Conservation (phyloP, 805 yeast genomes). For the Ogataea zsoltii region DNA sequence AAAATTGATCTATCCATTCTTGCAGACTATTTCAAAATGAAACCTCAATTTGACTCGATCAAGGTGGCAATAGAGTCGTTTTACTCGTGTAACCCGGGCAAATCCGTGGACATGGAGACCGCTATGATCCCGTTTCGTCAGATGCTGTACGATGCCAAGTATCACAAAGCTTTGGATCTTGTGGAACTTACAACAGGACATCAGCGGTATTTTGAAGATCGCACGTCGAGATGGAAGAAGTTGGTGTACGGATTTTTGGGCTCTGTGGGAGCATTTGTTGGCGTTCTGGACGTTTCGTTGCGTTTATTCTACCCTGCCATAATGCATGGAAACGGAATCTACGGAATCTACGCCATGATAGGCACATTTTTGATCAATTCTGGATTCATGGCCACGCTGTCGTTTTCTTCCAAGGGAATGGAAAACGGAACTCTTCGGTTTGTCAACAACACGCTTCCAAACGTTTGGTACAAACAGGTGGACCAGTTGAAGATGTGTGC, state of each 20-base stretch:
- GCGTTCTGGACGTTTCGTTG: conserved; percentile 49
- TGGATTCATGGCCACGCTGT: conserved; percentile 42
- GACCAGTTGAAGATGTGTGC: conserved; percentile 71
- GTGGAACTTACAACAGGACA: conserved; percentile 65
- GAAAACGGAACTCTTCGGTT: conserved; percentile 58
- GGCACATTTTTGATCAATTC: conserved; percentile 50
- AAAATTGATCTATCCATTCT: conserved; percentile 21
- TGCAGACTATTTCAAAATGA: conserved; percentile 22
- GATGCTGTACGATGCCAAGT: conserved; percentile 58
- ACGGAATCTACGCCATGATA: conserved; percentile 46
- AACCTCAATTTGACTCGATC: conserved; percentile 28
- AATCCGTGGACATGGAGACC: conserved; percentile 35
- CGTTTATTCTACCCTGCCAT: conserved; percentile 36
- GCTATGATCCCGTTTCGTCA: conserved; percentile 67
- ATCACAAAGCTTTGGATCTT: conserved; percentile 54
- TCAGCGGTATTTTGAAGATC: conserved; percentile 43
- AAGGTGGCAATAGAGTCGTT: conserved; percentile 27
- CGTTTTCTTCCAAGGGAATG: conserved; percentile 49
- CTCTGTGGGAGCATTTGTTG: conserved; percentile 40
- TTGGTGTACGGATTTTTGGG: conserved; percentile 45
- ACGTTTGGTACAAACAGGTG: conserved; percentile 62
- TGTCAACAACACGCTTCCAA: conserved; percentile 63
- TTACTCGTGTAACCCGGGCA: conserved; percentile 23
- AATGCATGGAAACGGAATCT: conserved; percentile 39
- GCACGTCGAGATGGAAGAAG: conserved; percentile 29